Percentiles rank a stretch among this genome's conserved stretches.
These are phyloP conservation scores for Tilletia indica DNA, from an alignment of 1,284 basidiomycete genomes.

Conservation along the genomic window DNA sequence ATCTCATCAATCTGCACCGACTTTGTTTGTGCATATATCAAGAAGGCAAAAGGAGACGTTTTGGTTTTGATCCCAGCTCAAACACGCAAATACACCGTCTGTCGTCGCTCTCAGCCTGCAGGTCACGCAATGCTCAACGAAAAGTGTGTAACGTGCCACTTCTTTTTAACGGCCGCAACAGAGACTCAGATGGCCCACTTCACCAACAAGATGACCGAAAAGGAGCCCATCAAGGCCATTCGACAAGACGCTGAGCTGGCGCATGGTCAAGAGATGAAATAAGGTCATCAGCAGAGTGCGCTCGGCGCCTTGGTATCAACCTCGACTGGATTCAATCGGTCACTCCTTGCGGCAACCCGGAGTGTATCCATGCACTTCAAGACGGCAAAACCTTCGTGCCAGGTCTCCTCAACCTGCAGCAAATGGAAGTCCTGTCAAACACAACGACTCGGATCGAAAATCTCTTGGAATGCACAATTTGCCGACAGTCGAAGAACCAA, in stretches of 20 bases:
- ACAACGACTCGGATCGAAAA: not conserved
- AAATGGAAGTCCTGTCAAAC: not conserved
- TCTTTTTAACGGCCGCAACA: not conserved
- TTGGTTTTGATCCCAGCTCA: not conserved
- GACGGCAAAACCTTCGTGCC: not conserved
- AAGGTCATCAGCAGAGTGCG: not conserved
- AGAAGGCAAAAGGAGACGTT: not conserved
- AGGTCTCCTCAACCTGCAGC: not conserved
- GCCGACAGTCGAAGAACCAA: not conserved
- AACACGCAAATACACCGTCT: not conserved
- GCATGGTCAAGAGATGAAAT: not conserved
- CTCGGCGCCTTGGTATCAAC: not conserved
- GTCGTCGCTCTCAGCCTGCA: not conserved
- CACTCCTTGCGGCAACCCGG: not conserved
- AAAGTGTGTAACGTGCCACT: not conserved
- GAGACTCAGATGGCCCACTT: not conserved
- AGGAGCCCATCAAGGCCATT: not conserved
- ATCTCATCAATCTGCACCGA: not conserved
- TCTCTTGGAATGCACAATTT: not conserved
- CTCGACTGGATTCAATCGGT: not conserved
- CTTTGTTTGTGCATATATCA: not conserved
- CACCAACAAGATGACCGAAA: not conserved
- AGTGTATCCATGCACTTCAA: not conserved
- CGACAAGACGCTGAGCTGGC: not conserved
- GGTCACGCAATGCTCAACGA: not conserved